phyloP scores from a whole-genome alignment of 2,329 filamentous ascomycete species.

The Microcyclosporella mali region DNA sequence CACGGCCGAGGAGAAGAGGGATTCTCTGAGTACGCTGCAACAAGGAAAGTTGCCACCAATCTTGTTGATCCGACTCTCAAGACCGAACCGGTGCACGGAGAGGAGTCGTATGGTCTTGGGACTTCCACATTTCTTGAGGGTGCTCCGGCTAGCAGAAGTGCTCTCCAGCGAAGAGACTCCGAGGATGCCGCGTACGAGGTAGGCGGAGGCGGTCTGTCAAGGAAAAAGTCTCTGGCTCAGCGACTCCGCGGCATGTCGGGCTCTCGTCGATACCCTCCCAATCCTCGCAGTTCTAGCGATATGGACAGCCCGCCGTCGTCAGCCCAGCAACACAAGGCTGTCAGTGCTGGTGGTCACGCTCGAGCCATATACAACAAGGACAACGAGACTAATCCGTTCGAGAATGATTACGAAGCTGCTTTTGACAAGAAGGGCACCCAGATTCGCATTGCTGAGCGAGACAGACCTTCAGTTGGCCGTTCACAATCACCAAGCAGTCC shows the following conservation, averaged over 20 bases:
- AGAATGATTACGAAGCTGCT: constrained; percentile 62
- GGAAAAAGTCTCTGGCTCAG: constrained; percentile 93
- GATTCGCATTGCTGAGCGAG: constrained; percentile 49
- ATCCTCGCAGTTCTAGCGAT: constrained; percentile 26
- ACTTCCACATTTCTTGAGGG: constrained; percentile 95
- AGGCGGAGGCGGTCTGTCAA: constrained; percentile 57
- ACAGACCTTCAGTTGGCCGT: constrained; percentile 19
- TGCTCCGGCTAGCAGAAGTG: constrained; percentile 74
- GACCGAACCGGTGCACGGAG: constrained; percentile 71
- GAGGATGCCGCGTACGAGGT: constrained; percentile 50
- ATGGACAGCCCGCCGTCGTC: constrained; percentile 17
- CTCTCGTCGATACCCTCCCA: constrained; percentile 46
- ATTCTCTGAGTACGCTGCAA: constrained; percentile 68
- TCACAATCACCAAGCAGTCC: constrained; percentile 53
- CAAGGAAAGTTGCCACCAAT: constrained; percentile 34
- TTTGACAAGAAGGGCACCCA: constrained; percentile 59
- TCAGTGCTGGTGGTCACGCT: constrained; percentile 38
- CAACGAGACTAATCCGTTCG: constrained; percentile 65
- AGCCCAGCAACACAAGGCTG: constrained; percentile 21
- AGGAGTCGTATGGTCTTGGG: constrained; percentile 75
- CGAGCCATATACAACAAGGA: constrained; percentile 32
- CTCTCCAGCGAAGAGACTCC: constrained; percentile 68
- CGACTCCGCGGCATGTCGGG: constrained; percentile 80
- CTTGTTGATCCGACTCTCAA: constrained; percentile 62
- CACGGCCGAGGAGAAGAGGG: constrained; percentile 82